Base-by-base conservation (phyloP, 257 asterid species). In the Solanum medicagineum region DNA sequence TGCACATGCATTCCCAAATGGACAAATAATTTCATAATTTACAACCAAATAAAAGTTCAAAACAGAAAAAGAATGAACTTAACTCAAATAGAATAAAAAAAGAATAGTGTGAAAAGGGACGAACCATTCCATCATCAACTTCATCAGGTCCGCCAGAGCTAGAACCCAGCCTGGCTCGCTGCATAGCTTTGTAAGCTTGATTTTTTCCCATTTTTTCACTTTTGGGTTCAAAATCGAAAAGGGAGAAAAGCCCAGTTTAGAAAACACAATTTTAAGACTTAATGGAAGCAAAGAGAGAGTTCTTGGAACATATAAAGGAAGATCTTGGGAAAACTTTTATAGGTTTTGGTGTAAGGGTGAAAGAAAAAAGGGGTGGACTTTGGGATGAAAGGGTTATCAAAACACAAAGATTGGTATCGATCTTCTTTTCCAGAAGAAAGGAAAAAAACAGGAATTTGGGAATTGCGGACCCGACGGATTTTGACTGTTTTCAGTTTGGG, bases 151-250 rank as follows among this genome's bases (percentile, higher is more conserved):
- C 97, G 77, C 87, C 97, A 59, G 95, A 87, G 91, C 94, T 89
- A 32, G 97, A 92, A 49, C 97, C 98, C 44, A 92, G 77, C 91
- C 94, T 92, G 47, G 97, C 84, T 90, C 94, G 93, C 92, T 95
- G 98, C 98, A 93, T 95, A 89, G 98, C 94, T 88, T 93, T 95
- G 94, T 95, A 93, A 51, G 95, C 94, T 91, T 95, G 98, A 90
- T 95, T 95, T 75, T 95, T 93, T 89, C 98, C 97, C 97, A 95
- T 95, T 86, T 53, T 84, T n/a, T 54, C 12, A n/a, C 22, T 59
- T 73, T 57, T 22, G n/a, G 56, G 24, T 49, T 49, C 63, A 22
- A 53, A 65, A 84, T 29, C 57, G 53, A 47, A 51, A 60, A 26
- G 71, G 20, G 71, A 8, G 15, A 24, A 60, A 14, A 24, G 7